phyloP scores from a whole-genome alignment of 306 rosid genomes.

The Fagus sylvatica region DNA sequence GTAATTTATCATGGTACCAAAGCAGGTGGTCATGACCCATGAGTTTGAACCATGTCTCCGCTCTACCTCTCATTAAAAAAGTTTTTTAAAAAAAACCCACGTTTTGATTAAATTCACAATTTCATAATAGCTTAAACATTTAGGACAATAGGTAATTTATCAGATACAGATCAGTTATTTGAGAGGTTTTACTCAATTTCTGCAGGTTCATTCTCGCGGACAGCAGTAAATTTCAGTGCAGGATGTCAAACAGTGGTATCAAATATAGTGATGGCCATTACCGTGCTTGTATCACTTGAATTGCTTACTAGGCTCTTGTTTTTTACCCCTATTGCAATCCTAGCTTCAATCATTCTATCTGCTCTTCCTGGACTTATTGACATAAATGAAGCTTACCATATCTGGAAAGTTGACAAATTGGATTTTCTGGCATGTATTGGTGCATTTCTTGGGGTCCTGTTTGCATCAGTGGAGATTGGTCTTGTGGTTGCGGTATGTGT shows the following conservation, averaged over 20 bases:
- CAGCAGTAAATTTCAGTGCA: slow-evolving; percentile 57
- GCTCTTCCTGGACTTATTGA: slow-evolving; percentile 86
- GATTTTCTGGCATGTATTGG: slow-evolving; percentile 70
- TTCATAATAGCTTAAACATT: no score
- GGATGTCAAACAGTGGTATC: slow-evolving; percentile 56
- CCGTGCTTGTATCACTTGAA: slow-evolving; percentile 64
- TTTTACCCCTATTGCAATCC: slow-evolving; percentile 73
- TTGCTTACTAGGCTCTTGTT: slow-evolving; percentile 65
- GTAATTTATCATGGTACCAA: no score
- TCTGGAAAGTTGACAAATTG: slow-evolving; percentile 83
- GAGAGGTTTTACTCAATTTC: background rate
- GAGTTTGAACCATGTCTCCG: no score
- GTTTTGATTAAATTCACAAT: no score
- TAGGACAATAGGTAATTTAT: no score
- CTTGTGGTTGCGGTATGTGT: slow-evolving; percentile 58
- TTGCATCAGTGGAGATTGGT: slow-evolving; percentile 75
- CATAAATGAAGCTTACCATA: slow-evolving; percentile 47
- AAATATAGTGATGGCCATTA: slow-evolving; percentile 55
- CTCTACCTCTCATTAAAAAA: no score
- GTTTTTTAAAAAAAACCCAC: no score
- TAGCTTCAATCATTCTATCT: slow-evolving; percentile 73
- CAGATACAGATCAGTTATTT: background rate
- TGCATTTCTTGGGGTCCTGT: slow-evolving; percentile 79
- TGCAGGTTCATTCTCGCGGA: slow-evolving; percentile 58
- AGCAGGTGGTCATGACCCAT: no score